phyloP scores from a whole-genome alignment of 1,284 basidiomycete species.

The Trametes versicolor region DNA sequence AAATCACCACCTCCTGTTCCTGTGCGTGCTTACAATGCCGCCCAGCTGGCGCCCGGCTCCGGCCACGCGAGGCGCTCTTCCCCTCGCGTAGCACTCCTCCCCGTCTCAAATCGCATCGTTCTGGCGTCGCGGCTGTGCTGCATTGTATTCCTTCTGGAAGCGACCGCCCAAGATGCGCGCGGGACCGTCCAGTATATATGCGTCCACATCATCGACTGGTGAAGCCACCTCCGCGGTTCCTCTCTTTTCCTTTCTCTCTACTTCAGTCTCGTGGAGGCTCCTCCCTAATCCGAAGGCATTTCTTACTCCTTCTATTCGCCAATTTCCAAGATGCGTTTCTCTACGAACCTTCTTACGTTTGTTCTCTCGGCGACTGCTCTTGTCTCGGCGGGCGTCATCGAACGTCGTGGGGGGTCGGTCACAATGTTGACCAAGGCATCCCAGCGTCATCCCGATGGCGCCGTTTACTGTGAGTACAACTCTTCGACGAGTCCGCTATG shows the following conservation, averaged over 20 bases:
- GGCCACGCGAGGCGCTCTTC: neutral
- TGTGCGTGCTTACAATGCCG: constrained; percentile 5
- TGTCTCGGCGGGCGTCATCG: constrained; percentile 20
- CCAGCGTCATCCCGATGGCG: constrained; percentile 22
- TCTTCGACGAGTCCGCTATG: too few relatives aligned
- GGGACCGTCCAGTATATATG: neutral
- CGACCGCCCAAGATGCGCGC: neutral
- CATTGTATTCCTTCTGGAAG: neutral
- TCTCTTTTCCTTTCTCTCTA: constrained; percentile 5
- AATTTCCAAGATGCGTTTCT: constrained; percentile 15
- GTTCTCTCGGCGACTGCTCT: constrained; percentile 17
- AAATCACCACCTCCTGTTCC: neutral
- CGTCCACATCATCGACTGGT: neutral
- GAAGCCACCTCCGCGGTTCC: constrained; percentile 11
- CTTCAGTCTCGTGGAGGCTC: constrained; percentile 7
- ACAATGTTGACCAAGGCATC: constrained; percentile 28
- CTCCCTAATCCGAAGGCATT: neutral
- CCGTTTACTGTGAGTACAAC: constrained; percentile 28
- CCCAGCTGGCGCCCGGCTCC: neutral
- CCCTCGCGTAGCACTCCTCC: neutral
- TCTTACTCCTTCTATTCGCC: neutral
- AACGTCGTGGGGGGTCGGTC: constrained; percentile 13
- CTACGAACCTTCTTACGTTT: constrained; percentile 14
- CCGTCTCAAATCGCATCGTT: neutral
- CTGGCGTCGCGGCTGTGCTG: constrained; percentile 2